Evolutionary conservation across 352 stramenopile species (phyloP).

Genomic region (Globisporangium perplexum): DNA sequence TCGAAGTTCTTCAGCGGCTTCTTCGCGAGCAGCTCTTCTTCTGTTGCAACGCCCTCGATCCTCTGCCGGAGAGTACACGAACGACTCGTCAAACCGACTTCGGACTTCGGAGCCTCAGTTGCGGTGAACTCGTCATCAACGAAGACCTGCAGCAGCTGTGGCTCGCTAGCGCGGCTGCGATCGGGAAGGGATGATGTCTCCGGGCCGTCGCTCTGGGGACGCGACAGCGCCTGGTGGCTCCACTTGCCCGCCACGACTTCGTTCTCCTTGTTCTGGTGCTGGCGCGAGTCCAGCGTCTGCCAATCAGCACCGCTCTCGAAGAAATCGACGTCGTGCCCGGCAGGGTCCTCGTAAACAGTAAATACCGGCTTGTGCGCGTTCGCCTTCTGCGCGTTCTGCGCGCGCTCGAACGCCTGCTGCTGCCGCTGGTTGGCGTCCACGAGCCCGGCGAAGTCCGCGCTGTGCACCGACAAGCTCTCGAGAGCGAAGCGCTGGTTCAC

Average conservation of each 20-base stretch:
- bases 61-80: conserved; percentile 68
- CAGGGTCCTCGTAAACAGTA: conserved; percentile 73
- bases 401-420: conserved; percentile 49
- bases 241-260: conserved; percentile 42
- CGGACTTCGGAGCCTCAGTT: conserved; percentile 10
- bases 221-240: conserved; percentile 23
- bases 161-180: background rate
- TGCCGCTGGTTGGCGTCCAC: conserved; percentile 57
- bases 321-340: conserved; percentile 40
- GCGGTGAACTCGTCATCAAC: conserved; percentile 60
- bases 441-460: conserved; percentile 40
- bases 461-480: conserved; percentile 51
- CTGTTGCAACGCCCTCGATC: conserved; percentile 56
- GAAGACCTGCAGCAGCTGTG: conserved; percentile 59
- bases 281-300: conserved; percentile 53
- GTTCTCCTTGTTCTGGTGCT: conserved; percentile 82
- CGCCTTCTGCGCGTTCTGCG: conserved; percentile 46
- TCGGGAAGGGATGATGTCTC: background rate
- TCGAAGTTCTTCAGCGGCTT: conserved; percentile 79
- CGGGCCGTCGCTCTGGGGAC: background rate
- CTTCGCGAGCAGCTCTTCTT: conserved; percentile 69
- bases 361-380: conserved; percentile 84
- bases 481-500: conserved; percentile 52
- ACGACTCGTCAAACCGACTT: conserved; percentile 35
- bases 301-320: conserved; percentile 60